phyloP scores from a whole-genome alignment of 257 asterid species.

The Perilla frutescens region DNA sequence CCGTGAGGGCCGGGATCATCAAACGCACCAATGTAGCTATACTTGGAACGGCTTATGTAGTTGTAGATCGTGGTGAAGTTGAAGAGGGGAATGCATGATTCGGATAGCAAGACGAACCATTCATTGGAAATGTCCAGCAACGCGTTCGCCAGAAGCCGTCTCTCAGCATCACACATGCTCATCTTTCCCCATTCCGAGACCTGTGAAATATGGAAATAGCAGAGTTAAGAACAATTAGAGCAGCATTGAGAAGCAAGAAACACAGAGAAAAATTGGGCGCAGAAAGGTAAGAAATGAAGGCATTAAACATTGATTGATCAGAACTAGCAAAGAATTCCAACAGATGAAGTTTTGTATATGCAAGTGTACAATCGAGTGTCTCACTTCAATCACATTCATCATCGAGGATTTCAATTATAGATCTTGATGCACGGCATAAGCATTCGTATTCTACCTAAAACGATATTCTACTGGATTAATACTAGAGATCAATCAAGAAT shows the following conservation, averaged over 20 bases:
- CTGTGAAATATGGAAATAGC: conserved; percentile 32
- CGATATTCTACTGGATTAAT: no score
- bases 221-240: not conserved
- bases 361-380: no score
- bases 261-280: not conserved
- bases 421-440: no score
- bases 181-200: conserved; percentile 75
- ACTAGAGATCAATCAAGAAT: no score
- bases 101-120: conserved; percentile 61
- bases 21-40: conserved; percentile 58
- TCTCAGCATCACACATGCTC: conserved; percentile 72
- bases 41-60: conserved; percentile 48
- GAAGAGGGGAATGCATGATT: conserved; percentile 67
- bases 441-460: no score
- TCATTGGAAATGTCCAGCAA: conserved; percentile 63
- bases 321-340: no score
- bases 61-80: conserved; percentile 55
- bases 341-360: no score
- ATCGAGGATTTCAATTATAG: no score
- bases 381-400: no score
- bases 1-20: conserved; percentile 71
- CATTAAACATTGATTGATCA: no score
- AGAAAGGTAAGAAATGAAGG: no score
- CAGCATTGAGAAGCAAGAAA: not conserved
- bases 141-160: conserved; percentile 66